Conservation (phyloP, 768 basidiomycete species). For the Saitozyma sp. region DNA sequence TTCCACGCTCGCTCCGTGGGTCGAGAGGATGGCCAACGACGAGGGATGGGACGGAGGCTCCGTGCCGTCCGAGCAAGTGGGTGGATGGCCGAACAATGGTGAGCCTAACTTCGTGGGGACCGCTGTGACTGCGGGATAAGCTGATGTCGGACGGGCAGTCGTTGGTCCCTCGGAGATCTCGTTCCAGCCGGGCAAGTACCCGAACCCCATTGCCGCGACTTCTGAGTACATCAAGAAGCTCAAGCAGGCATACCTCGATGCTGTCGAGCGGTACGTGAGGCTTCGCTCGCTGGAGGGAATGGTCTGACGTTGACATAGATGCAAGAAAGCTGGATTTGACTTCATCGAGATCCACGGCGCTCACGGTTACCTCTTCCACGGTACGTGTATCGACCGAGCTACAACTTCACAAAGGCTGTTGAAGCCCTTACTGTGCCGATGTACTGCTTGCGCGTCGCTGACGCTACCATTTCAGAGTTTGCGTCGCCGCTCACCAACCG, state of each 20-base stretch:
- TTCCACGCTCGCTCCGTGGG: constrained; percentile 69
- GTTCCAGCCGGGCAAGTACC: constrained; percentile 58
- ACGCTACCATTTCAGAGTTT: constrained; percentile 54
- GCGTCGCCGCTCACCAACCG: constrained; percentile 72
- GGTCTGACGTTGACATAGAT: constrained; percentile 21
- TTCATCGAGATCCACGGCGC: constrained; percentile 67
- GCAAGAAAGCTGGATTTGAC: constrained; percentile 62
- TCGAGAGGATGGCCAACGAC: constrained; percentile 50
- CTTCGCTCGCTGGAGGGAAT: background rate
- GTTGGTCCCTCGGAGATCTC: constrained; percentile 64
- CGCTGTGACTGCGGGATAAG: background rate
- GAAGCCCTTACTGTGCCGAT: background rate
- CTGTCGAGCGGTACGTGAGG: constrained; percentile 28
- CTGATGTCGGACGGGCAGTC: constrained; percentile 56
- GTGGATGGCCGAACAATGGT: constrained; percentile 72
- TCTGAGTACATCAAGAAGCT: constrained; percentile 61
- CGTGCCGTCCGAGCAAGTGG: constrained; percentile 59
- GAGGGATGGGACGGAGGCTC: constrained; percentile 39
- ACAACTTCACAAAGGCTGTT: background rate
- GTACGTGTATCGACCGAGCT: background rate
- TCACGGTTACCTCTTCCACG: constrained; percentile 56
- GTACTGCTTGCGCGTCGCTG: background rate
- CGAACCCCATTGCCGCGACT: constrained; percentile 64
- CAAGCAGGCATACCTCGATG: constrained; percentile 61
- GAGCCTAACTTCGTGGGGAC: constrained; percentile 8